Evolutionary conservation across 2,329 filamentous ascomycete species (phyloP).

Genomic region (Diaporthe velutina): DNA sequence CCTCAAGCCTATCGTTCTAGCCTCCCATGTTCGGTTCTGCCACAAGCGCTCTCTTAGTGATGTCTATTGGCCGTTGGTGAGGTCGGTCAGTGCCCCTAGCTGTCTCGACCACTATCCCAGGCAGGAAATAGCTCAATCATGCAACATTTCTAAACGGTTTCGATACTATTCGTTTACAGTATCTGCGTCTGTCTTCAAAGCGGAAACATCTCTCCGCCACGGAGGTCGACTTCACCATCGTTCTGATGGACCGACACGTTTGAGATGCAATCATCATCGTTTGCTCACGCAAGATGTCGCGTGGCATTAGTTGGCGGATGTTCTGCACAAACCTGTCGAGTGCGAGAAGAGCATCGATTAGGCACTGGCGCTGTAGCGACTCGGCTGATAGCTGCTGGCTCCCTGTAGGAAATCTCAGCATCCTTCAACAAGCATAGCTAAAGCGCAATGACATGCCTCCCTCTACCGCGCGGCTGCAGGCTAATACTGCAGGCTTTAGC

Average conservation of each 20-base stretch:
- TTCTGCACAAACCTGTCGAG: neutral
- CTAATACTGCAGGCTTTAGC: slow-evolving; percentile 14
- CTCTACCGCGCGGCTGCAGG: slow-evolving; percentile 32
- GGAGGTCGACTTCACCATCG: neutral
- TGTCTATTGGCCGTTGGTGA: neutral
- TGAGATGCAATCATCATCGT: neutral
- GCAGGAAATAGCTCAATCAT: neutral
- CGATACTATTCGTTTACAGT: neutral
- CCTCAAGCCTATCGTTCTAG: neutral
- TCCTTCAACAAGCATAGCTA: neutral
- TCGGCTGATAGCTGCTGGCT: slow-evolving; percentile 4
- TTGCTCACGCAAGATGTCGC: neutral
- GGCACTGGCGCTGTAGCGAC: neutral
- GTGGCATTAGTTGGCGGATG: neutral
- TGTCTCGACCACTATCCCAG: neutral
- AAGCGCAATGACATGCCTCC: neutral
- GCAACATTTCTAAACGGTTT: neutral
- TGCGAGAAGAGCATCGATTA: neutral
- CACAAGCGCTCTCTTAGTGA: neutral
- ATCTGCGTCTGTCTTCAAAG: neutral
- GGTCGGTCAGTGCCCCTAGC: neutral
- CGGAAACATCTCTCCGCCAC: neutral
- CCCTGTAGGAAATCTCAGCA: neutral
- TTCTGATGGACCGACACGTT: neutral
- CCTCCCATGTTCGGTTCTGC: neutral